Base-by-base conservation (phyloP, 768 basidiomycete species). In the Roridomyces roridus region DNA sequence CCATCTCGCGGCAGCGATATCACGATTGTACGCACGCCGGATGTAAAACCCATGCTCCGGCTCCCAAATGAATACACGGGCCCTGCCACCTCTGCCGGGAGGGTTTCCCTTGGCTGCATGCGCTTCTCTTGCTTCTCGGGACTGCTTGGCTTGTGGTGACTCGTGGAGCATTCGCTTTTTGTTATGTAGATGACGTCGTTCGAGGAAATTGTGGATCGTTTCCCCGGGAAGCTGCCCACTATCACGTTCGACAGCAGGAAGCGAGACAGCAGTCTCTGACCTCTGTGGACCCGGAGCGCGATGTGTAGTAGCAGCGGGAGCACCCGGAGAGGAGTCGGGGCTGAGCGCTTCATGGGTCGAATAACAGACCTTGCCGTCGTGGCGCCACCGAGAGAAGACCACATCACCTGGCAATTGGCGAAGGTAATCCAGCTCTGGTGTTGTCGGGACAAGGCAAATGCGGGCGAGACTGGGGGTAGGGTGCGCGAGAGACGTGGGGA, bases 151-250 rank as follows among this genome's bases (percentile, higher is more conserved):
- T 14, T 47, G 7, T 26, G 48, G 11, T 40, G 59, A 47, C 34
- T 61, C 54, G 21, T 44, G 45, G 23, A 31, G 36, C 4, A 41
- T 40, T 34, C 49, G 45, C 55, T 52, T 46, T 42, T 46, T 49
- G 46, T 61, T 61, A 34, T 51, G 48, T 26, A 51, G 31, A 31
- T 46, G 29, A 50, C 55, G 36, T 36, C 60, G 55, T 35, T 45
- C 54, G 37, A 61, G 36, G 45, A 61, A 57, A 37, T 42, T 26
- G 34, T 61, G 54, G 12, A 61, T 39, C 21, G 34, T 36, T 49
- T 61, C 60, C 20, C 61, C 61, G 12, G n/a, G 29, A 20, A 26
- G 43, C 48, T 62, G 61, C 14, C 51, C 52, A 49, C 61, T 62
- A 44, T 43, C 43, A 37, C 23, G 51, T 45, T 62, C 57, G 39